phyloP scores from a whole-genome alignment of 345 rosid species.

The Gossypium longicalyx region DNA sequence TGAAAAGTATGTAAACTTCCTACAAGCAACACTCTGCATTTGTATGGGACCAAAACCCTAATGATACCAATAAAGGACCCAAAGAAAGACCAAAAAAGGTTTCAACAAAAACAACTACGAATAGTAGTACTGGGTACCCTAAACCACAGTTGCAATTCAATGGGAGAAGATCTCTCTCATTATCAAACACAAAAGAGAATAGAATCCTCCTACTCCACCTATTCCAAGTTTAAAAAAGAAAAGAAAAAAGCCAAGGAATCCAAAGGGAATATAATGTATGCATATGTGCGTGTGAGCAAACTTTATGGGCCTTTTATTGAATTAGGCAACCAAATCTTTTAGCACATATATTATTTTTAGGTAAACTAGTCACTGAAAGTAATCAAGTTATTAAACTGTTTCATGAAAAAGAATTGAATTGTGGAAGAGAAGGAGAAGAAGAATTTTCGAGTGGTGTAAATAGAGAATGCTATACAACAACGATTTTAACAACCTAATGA shows the following conservation, averaged over 20 bases:
- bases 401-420: too few species aligned
- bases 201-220: neutral
- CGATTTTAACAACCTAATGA: too few species aligned
- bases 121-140: constrained; percentile 12
- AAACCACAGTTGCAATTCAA: constrained; percentile 1
- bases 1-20: too few species aligned
- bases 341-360: neutral
- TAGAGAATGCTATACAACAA: too few species aligned
- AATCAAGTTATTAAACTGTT: too few species aligned
- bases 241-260: neutral
- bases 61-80: constrained; percentile 15
- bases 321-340: constrained; percentile 22
- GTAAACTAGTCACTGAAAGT: too few species aligned
- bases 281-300: neutral
- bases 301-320: too few species aligned
- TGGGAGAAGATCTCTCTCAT: constrained; percentile 12
- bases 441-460: too few species aligned
- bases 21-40: too few species aligned
- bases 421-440: too few species aligned
- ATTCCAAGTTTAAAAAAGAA: neutral
- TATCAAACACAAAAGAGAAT: neutral
- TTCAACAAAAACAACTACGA: neutral
- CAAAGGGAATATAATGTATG: constrained; percentile 1
- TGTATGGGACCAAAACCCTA: constrained; percentile 1
- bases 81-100: neutral